Conservation (phyloP, 1,284 basidiomycete species). For the Wolfiporia cocos region DNA sequence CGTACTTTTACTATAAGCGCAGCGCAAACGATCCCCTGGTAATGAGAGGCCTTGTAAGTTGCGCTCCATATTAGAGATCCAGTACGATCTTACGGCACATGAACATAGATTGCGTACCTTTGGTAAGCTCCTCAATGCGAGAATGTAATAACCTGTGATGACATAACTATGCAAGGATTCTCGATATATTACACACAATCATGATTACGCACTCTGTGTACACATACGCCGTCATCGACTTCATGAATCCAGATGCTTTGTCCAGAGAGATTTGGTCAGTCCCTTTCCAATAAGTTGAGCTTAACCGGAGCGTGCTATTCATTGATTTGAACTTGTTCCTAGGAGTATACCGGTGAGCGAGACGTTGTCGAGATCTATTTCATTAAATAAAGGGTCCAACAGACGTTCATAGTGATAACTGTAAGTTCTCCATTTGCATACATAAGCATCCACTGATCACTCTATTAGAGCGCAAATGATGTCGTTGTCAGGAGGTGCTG, state of each 20-base stretch:
- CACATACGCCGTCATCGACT: conserved; percentile 6
- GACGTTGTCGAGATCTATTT: neutral
- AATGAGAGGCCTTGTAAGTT: conserved; percentile 4
- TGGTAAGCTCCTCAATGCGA: neutral
- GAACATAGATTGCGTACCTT: conserved; percentile 2
- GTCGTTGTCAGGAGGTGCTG: conserved; percentile 4
- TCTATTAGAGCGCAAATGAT: conserved; percentile 1
- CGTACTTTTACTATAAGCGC: conserved; percentile 4
- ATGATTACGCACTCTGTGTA: conserved; percentile 10
- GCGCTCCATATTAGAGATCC: too few species aligned
- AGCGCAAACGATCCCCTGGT: neutral
- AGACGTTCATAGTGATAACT: conserved; percentile 1
- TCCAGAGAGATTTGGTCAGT: conserved; percentile 3
- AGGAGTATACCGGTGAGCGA: neutral
- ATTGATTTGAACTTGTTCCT: neutral
- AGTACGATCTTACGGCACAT: neutral
- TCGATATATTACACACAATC: conserved; percentile 8
- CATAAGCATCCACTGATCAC: neutral
- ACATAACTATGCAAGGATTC: conserved; percentile 1
- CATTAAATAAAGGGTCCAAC: neutral
- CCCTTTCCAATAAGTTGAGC: neutral
- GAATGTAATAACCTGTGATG: neutral
- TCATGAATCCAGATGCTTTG: neutral
- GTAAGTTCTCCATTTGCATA: neutral
- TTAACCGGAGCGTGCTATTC: too few species aligned